phyloP scores from a whole-genome alignment of 2,329 filamentous ascomycete genomes.

The Colletotrichum chlorophyti region DNA sequence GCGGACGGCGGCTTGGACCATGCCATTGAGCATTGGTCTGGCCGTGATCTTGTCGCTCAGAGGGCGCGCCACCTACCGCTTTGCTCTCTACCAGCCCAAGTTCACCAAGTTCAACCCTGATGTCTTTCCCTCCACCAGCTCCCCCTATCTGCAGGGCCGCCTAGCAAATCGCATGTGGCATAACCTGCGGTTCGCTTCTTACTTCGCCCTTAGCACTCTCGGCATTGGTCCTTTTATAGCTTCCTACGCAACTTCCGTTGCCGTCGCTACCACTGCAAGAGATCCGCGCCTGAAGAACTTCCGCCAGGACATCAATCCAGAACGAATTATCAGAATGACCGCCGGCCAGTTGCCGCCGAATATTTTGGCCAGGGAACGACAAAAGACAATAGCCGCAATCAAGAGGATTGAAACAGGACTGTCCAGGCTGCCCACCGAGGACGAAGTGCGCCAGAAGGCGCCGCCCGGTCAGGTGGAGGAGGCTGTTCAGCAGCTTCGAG shows the following conservation, averaged over 20 bases:
- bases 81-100: conserved; percentile 48
- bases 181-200: conserved; percentile 40
- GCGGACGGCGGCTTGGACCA: conserved; percentile 39
- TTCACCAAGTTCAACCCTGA: conserved; percentile 37
- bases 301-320: conserved; percentile 18
- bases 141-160: conserved; percentile 34
- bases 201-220: conserved; percentile 37
- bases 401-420: not conserved
- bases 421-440: not conserved
- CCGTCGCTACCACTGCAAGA: not conserved
- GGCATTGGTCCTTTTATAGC: conserved; percentile 36
- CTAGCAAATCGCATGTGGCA: conserved; percentile 44
- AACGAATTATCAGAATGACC: not conserved
- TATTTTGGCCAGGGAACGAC: not conserved
- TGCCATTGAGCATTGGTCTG: conserved; percentile 33
- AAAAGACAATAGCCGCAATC: not conserved
- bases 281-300: conserved; percentile 20
- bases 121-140: conserved; percentile 35
- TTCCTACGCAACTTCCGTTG: conserved; percentile 35
- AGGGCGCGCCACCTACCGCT: conserved; percentile 42
- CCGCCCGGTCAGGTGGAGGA: not conserved
- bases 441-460: not conserved
- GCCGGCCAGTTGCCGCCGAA: not conserved
- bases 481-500: not conserved
- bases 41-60: conserved; percentile 36